Evolutionary conservation across 371 early-diverging fungal species (phyloP).

Genomic region (Polyrhizophydium stewartii): DNA sequence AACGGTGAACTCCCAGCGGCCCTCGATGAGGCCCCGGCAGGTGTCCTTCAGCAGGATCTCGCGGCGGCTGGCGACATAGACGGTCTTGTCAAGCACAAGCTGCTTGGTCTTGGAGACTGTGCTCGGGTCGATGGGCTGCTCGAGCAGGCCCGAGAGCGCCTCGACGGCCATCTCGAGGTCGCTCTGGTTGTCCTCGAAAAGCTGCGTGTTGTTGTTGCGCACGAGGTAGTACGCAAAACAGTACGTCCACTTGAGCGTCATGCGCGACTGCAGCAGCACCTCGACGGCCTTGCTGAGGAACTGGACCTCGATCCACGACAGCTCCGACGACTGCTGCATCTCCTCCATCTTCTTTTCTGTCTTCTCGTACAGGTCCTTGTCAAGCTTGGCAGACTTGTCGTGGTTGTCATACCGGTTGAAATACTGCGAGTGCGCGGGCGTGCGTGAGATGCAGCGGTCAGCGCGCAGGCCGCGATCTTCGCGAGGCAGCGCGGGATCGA

Average conservation of each 20-base stretch:
- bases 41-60: constrained; percentile 79
- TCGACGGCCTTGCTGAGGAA: constrained; percentile 91
- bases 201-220: constrained; percentile 78
- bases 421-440: constrained; percentile 49
- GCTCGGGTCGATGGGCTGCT: constrained; percentile 61
- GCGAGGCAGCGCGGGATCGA: background rate
- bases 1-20: constrained; percentile 52
- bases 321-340: constrained; percentile 80
- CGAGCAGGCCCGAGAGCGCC: constrained; percentile 80
- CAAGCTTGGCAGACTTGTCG: constrained; percentile 88
- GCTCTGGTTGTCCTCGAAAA: constrained; percentile 96
- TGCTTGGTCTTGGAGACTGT: constrained; percentile 73
- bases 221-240: constrained; percentile 91
- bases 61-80: constrained; percentile 67
- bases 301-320: constrained; percentile 98
- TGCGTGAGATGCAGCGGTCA: no score
- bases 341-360: constrained; percentile 95
- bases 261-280: constrained; percentile 78
- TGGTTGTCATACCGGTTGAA: constrained; percentile 97
- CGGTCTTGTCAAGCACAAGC: constrained; percentile 75
- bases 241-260: constrained; percentile 95
- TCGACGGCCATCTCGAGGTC: constrained; percentile 95
- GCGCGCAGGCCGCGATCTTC: no score
- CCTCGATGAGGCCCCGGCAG: constrained; percentile 68
- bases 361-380: constrained; percentile 76